Conservation (phyloP, 345 rosid species). For the Dipteronia dyeriana region DNA sequence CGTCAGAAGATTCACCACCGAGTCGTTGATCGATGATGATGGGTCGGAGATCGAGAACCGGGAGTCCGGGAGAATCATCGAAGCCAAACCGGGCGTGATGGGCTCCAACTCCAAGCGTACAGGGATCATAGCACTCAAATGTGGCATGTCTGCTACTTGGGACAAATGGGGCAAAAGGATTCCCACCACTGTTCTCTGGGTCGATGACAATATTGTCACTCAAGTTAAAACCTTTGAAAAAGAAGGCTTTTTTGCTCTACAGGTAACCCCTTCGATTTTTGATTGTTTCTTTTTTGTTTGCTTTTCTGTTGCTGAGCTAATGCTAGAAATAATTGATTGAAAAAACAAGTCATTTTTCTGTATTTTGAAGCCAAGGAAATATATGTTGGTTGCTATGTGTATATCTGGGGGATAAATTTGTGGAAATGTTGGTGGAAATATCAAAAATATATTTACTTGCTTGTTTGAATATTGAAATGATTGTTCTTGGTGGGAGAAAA, state of each 20-base stretch:
- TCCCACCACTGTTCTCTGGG: constrained; percentile 78
- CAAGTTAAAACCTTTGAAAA: constrained; percentile 92
- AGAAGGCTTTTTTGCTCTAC: constrained; percentile 82
- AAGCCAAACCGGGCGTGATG: constrained; percentile 65
- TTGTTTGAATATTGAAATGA: not conserved
- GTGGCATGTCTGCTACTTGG: constrained; percentile 92
- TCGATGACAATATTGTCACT: constrained; percentile 87
- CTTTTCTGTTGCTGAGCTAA: not conserved
- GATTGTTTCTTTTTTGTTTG: not conserved
- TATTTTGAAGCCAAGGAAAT: not conserved
- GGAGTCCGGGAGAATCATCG: constrained; percentile 44
- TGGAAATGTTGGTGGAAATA: no score
- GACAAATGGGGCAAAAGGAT: constrained; percentile 96
- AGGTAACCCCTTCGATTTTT: constrained; percentile 44
- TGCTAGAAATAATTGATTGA: not conserved
- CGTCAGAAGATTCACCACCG: constrained; percentile 42
- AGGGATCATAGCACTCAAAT: constrained; percentile 85
- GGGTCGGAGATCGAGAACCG: constrained; percentile 30
- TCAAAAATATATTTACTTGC: not conserved
- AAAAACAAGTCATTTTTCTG: not conserved
- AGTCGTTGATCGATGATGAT: constrained; percentile 36
- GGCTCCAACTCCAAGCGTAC: constrained; percentile 62
- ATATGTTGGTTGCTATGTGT: no score
- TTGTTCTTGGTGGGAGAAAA: not conserved
- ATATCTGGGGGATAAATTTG: no score